A percentile compares a stretch with the other conserved stretches of the same genome.
Evolutionary conservation across 306 rosid genomes (phyloP).

Genomic region (Cicer yamashitae): DNA sequence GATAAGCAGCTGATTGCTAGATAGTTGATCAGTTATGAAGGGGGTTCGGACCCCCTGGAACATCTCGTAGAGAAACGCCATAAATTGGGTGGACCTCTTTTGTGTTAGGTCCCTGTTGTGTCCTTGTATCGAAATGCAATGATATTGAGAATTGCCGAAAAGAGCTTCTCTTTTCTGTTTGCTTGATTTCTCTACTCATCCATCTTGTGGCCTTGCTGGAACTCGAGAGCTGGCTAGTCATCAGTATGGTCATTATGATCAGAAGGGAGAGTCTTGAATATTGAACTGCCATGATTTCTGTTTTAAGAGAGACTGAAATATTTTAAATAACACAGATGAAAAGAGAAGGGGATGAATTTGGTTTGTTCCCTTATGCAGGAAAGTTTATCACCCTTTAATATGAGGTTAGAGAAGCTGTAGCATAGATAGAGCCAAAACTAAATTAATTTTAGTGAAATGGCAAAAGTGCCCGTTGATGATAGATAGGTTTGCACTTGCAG

Average conservation of each 20-base stretch:
- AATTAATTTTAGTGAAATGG: conserved; percentile 50
- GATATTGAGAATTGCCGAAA: conserved; percentile 52
- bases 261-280: conserved; percentile 53
- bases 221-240: conserved; percentile 59
- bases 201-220: conserved; percentile 52
- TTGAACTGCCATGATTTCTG: conserved; percentile 58
- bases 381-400: conserved; percentile 48
- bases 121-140: conserved; percentile 54
- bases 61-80: conserved; percentile 67
- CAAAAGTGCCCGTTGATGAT: conserved; percentile 56
- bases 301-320: conserved; percentile 25
- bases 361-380: conserved; percentile 46
- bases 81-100: conserved; percentile 40
- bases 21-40: conserved; percentile 76
- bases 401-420: conserved; percentile 50
- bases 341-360: conserved; percentile 42
- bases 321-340: conserved; percentile 26
- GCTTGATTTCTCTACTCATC: conserved; percentile 53
- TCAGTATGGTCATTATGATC: conserved; percentile 58
- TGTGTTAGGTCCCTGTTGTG: conserved; percentile 49
- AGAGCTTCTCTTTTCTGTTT: conserved; percentile 39
- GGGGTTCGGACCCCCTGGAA: conserved; percentile 88
- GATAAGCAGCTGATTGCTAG: conserved; percentile 46
- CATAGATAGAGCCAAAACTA: conserved; percentile 57
- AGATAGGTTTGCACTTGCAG: conserved; percentile 40